Evolutionary conservation across 2,329 filamentous ascomycete genomes (phyloP), one percentile per base, ranked within the genome.

Genomic region (Fusarium xyrophilum): DNA sequence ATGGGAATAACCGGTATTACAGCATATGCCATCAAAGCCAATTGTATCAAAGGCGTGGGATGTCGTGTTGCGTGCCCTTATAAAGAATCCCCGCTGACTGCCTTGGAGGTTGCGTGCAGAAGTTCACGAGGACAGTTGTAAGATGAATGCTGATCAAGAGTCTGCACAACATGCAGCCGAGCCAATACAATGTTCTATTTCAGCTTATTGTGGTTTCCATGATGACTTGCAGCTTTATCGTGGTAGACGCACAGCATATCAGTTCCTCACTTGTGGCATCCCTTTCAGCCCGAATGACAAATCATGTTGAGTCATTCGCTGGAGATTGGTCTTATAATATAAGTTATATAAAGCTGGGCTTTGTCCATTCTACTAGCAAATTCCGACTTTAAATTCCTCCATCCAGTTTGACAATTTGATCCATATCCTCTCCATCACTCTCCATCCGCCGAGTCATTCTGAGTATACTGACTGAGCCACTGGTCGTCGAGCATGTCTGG

Each of bases 241-340:
- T 25, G n/a, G 32, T 43, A 21, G 9, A 36, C 32, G 21, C n/a
- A 44, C 28, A 30, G 13, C 23, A 32, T 56, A 36, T 51, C 43
- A 21, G 32, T 56, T 23, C 7, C 23, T 21, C 42, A 25, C 32
- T 48, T 35, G 23, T 35, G 33, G 30, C 27, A 27, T 21, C 33
- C 27, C 30, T 57, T 56, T 56, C 53, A 39, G 33, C 53, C 43
- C 38, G 32, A 38, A 56, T 44, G 19, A 44, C 50, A 56, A 58
- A 40, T 17, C 21, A 21, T 14, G 7, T 5, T 30, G 35, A 27
- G 35, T 55, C 17, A 25, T 5, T 38, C 14, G 21, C 32, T 2
- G 44, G 25, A 4, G 27, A 43, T 17, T 6, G 6, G 13, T 38
- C 3, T 1, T 14, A 6, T 30, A 11, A 14, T 6, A 7, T n/a